phyloP scores from a whole-genome alignment of 2,329 filamentous ascomycete species.

The Biscogniauxia marginata region DNA sequence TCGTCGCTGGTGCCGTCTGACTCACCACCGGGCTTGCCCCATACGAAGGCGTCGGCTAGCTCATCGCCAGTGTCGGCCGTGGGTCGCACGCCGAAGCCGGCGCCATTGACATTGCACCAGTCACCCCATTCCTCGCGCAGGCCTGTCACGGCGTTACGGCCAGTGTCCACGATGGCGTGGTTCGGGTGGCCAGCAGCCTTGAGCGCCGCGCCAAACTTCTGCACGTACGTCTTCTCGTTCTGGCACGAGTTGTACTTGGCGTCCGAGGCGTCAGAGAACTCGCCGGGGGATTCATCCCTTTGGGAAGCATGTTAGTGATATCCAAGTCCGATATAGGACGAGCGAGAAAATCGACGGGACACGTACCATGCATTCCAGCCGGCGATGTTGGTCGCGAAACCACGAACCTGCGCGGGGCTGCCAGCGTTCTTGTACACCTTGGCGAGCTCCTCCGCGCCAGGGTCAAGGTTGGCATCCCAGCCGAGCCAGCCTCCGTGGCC shows the following conservation, averaged over 20 bases:
- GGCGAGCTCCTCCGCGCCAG: conserved; percentile 49
- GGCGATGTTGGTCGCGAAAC: conserved; percentile 57
- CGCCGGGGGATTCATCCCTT: conserved; percentile 31
- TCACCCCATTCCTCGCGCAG: conserved; percentile 54
- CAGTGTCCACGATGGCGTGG: conserved; percentile 36
- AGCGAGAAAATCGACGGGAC: conserved; percentile 25
- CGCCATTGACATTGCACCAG: conserved; percentile 60
- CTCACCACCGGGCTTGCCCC: conserved; percentile 60
- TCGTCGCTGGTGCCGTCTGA: conserved; percentile 44
- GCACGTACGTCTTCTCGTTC: conserved; percentile 57
- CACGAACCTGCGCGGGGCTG: conserved; percentile 51
- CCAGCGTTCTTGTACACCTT: conserved; percentile 52
- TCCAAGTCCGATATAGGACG: background rate
- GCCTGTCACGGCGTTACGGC: conserved; percentile 45
- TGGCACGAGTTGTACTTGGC: conserved; percentile 49
- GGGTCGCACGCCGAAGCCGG: conserved; percentile 58
- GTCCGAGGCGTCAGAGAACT: conserved; percentile 36
- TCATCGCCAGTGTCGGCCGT: conserved; percentile 52
- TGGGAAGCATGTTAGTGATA: background rate
- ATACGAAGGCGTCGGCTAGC: conserved; percentile 60
- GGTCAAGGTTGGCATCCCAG: conserved; percentile 54
- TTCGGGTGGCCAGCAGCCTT: conserved; percentile 45
- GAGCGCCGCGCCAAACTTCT: conserved; percentile 67
- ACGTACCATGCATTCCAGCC: conserved; percentile 54
- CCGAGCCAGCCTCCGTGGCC: conserved; percentile 61